Percentiles rank a stretch among this genome's conserved stretches.
Evolutionary conservation across 2,329 filamentous ascomycete genomes (phyloP).

Genomic region (Colletotrichum sp.): DNA sequence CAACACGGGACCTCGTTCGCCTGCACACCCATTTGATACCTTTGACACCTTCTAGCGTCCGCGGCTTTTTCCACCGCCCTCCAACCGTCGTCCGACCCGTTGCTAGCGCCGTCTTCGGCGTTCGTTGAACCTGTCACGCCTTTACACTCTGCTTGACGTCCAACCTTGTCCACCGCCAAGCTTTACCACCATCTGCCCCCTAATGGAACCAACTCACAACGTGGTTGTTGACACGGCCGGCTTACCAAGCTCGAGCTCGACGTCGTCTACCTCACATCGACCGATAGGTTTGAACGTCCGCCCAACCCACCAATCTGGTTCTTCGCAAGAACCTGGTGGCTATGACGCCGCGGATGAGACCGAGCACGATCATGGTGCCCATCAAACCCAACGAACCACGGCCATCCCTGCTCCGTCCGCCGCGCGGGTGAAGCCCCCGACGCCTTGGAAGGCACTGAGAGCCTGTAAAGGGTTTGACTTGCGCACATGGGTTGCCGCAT

Average conservation of each 20-base stretch:
- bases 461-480: conserved; percentile 14
- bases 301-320: not conserved
- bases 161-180: not conserved
- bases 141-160: not conserved
- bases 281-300: not conserved
- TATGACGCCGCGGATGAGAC: not conserved
- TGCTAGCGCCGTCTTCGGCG: not conserved
- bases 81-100: not conserved
- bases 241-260: not conserved
- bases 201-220: not conserved
- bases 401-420: conserved; percentile 2
- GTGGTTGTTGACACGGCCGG: not conserved
- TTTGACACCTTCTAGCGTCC: conserved; percentile 1
- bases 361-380: not conserved
- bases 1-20: not conserved
- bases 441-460: not conserved
- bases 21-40: not conserved
- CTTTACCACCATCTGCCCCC: not conserved
- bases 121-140: not conserved
- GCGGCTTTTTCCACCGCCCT: not conserved
- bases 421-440: not conserved
- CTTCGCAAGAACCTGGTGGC: not conserved
- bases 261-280: not conserved
- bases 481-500: conserved; percentile 11
- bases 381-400: not conserved